Evolutionary conservation across 257 asterid genomes (phyloP).

Genomic region (Solanum tacnaense): DNA sequence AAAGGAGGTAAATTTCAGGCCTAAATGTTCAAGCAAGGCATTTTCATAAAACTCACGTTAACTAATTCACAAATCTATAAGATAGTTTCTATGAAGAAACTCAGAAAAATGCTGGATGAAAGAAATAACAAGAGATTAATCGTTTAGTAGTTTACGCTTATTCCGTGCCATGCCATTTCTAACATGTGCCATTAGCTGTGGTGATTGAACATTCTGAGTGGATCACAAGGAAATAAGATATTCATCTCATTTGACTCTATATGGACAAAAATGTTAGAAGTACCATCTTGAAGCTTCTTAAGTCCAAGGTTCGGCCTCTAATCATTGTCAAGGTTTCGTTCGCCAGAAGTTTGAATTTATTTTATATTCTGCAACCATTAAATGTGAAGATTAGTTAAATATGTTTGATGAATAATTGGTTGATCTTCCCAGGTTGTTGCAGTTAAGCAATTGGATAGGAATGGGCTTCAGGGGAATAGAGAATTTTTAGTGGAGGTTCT

Average conservation of each 20-base stretch:
- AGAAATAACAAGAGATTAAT: not conserved
- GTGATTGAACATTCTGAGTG: not conserved
- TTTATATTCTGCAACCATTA: not conserved
- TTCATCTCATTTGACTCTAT: not conserved
- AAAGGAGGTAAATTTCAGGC: not conserved
- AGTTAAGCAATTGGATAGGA: conserved; percentile 91
- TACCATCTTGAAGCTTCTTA: not conserved
- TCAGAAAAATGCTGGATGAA: not conserved
- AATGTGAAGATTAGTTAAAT: not conserved
- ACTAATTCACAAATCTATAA: not conserved
- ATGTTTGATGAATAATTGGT: not conserved
- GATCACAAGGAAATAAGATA: not conserved
- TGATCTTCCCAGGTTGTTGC: conserved; percentile 67
- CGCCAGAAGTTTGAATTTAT: not conserved
- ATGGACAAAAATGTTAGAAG: not conserved
- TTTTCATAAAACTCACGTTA: not conserved
- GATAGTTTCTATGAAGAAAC: not conserved
- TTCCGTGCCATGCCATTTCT: not conserved
- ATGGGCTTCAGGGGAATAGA: conserved; percentile 97
- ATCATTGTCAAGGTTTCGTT: not conserved
- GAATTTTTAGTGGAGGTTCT: conserved; percentile 96
- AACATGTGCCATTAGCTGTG: not conserved
- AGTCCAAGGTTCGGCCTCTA: not conserved
- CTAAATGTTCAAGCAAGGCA: not conserved
- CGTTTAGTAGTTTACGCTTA: not conserved